Evolutionary conservation across 345 rosid species (phyloP).

Genomic region (Abelmoschus esculentus): DNA sequence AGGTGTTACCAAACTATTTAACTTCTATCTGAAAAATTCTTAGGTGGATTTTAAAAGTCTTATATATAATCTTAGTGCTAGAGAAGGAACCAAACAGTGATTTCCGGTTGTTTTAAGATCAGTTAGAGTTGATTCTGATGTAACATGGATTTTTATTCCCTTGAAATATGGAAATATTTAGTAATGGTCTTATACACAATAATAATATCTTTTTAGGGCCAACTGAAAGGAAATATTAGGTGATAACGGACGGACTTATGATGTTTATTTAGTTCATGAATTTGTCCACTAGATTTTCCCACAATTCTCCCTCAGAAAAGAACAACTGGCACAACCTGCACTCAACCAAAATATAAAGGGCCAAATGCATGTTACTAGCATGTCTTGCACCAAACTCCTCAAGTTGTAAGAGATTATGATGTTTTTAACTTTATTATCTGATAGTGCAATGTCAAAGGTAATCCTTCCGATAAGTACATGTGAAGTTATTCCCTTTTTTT

Average conservation of each 20-base stretch:
- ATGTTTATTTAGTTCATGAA: neutral
- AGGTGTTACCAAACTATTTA: neutral
- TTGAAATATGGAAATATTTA: neutral
- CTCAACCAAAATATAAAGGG: neutral
- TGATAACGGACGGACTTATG: neutral
- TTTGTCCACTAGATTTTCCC: neutral
- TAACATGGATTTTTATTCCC: neutral
- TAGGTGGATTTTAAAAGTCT: neutral
- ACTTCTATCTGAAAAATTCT: neutral
- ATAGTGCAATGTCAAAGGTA: conserved; percentile 1
- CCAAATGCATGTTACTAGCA: neutral
- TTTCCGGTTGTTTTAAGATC: neutral
- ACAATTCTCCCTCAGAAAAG: neutral
- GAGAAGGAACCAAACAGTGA: neutral
- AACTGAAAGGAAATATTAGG: neutral
- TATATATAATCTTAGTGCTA: neutral
- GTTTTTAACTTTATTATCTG: neutral
- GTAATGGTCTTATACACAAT: neutral
- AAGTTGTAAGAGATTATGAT: neutral
- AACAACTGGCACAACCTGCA: too few species aligned
- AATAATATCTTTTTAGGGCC: neutral
- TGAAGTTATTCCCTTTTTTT: neutral
- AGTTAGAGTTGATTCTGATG: neutral
- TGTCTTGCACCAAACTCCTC: neutral
- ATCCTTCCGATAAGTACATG: neutral